Evolutionary conservation across 495 filamentous ascomycete genomes (phyloP).

Genomic region (Talaromyces thailandensis): DNA sequence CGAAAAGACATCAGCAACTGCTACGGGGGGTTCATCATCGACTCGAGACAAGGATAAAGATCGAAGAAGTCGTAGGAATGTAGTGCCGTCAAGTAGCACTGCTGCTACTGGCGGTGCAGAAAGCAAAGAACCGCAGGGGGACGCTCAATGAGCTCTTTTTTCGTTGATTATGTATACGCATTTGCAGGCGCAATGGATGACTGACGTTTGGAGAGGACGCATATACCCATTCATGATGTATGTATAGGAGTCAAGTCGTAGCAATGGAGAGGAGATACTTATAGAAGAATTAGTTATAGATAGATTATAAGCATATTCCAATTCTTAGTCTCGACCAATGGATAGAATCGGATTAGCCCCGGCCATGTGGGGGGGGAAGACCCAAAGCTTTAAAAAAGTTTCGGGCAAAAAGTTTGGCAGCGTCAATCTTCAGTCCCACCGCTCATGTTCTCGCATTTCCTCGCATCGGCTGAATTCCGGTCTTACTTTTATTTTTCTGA

Average conservation of each 20-base stretch:
- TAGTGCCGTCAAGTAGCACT: not conserved
- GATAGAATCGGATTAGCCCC: not conserved
- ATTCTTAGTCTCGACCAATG: not conserved
- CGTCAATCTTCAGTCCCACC: not conserved
- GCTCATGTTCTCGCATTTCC: not conserved
- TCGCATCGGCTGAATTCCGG: too few relatives aligned
- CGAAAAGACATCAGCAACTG: slow-evolving; percentile 9
- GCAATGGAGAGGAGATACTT: too few relatives aligned
- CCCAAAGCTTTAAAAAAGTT: not conserved
- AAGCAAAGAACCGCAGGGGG: not conserved
- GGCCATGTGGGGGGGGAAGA: not conserved
- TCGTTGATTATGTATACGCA: not conserved
- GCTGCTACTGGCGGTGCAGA: not conserved
- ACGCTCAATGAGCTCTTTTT: not conserved
- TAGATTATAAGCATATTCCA: too few relatives aligned
- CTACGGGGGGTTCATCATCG: slow-evolving; percentile 11
- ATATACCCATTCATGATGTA: not conserved
- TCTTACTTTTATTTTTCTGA: too few relatives aligned
- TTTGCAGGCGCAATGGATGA: not conserved
- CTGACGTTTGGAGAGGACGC: not conserved
- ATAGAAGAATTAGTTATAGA: too few relatives aligned
- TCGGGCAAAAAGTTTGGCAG: not conserved
- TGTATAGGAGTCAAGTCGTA: not conserved
- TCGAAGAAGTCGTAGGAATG: not conserved
- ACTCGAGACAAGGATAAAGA: not conserved